A percentile compares a stretch with the other conserved stretches of the same genome.
phyloP scores from a whole-genome alignment of 129 eudicot species.

The Lactuca sativa region DNA sequence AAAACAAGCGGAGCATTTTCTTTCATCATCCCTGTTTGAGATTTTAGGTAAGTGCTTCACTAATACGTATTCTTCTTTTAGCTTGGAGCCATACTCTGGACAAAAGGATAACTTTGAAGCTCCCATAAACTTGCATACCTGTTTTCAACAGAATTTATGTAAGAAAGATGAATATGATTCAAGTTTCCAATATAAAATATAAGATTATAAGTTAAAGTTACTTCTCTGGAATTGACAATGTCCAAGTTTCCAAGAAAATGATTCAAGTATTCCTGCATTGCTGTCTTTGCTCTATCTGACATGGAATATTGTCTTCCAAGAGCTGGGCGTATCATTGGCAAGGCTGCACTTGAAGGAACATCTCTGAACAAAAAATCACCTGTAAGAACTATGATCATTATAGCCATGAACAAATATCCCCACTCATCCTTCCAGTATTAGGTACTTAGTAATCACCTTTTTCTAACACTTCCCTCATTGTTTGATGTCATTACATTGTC shows the following conservation, averaged over 20 bases:
- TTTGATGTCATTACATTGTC: conserved; percentile 62
- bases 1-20: conserved; percentile 64
- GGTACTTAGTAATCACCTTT: conserved; percentile 57
- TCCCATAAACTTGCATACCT: conserved; percentile 98
- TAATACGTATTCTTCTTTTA: conserved; percentile 87
- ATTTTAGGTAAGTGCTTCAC: conserved; percentile 87
- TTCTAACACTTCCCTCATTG: conserved; percentile 72
- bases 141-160: conserved; percentile 16
- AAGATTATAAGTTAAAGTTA: conserved; percentile 16
- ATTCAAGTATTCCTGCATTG: conserved; percentile 95
- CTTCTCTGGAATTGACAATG: conserved; percentile 94
- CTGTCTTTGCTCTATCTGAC: conserved; percentile 85
- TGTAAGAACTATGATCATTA: conserved; percentile 65
- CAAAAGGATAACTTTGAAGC: conserved; percentile 91
- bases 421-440: conserved; percentile 21
- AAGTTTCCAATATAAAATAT: conserved; percentile 8
- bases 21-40: conserved; percentile 48
- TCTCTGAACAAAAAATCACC: conserved; percentile 97
- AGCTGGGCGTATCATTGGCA: conserved; percentile 92
- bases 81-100: conserved; percentile 95
- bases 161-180: conserved; percentile 14
- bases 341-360: conserved; percentile 96
- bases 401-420: conserved; percentile 38
- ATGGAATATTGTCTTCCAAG: conserved; percentile 87
- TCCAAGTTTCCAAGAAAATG: conserved; percentile 92